A percentile compares a stretch with the other conserved stretches of the same genome.
Conservation (phyloP, 768 basidiomycete species). For the Crepidotus variabilis region DNA sequence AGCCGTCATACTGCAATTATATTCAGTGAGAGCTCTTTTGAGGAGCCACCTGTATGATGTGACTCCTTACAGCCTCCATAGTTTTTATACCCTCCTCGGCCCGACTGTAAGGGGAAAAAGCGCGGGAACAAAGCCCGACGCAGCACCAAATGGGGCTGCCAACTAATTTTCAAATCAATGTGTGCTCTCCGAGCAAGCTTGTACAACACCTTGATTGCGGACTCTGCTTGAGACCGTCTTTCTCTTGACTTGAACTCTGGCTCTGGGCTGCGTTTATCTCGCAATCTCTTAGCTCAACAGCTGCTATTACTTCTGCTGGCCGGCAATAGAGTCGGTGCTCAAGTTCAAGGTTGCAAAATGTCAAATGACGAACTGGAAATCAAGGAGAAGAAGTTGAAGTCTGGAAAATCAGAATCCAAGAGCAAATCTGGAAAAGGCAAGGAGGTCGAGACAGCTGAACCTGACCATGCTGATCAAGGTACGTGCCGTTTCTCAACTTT, state of each 20-base stretch:
- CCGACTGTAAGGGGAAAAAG: too few relatives aligned
- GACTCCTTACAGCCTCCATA: too few relatives aligned
- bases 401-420: slow-evolving; percentile 22
- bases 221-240: neutral
- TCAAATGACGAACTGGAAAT: neutral
- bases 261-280: neutral
- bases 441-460: slow-evolving; percentile 1
- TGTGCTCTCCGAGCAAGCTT: neutral
- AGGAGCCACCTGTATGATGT: too few relatives aligned
- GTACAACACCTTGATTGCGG: neutral
- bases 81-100: too few relatives aligned
- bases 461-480: neutral
- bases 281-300: too few relatives aligned
- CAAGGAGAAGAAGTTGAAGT: slow-evolving; percentile 13
- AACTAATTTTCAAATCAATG: neutral
- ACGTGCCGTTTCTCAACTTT: neutral
- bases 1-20: too few relatives aligned
- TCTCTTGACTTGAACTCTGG: neutral
- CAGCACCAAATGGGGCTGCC: neutral
- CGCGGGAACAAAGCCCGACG: neutral
- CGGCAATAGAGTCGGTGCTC: too few relatives aligned
- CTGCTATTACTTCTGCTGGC: too few relatives aligned
- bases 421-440: slow-evolving; percentile 15
- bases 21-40: too few relatives aligned
- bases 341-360: neutral